phyloP scores from a whole-genome alignment of 2,329 filamentous ascomycete genomes.

The Venturia aucupariae region DNA sequence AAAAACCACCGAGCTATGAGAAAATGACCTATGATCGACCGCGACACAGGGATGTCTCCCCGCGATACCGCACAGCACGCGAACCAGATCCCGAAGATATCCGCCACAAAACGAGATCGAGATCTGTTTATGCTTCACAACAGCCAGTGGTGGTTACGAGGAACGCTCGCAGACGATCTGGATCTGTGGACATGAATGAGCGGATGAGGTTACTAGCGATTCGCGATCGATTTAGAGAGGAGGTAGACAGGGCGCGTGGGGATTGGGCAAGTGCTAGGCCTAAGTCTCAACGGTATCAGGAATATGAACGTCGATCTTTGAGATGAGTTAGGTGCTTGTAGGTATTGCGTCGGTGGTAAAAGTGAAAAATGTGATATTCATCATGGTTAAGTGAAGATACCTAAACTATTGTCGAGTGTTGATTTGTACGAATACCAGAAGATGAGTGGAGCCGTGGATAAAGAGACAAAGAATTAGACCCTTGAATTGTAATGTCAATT shows the following conservation, averaged over 20 bases:
- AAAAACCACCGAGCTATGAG: neutral
- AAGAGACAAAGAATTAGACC: neutral
- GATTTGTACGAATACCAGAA: neutral
- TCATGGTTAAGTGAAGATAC: neutral
- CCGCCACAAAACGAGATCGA: neutral
- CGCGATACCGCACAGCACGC: neutral
- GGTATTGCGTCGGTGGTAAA: neutral
- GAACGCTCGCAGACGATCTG: neutral
- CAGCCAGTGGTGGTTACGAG: neutral
- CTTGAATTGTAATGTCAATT: too few relatives aligned
- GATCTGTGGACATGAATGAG: conserved; percentile 6
- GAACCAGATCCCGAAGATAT: neutral
- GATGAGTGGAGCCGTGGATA: neutral
- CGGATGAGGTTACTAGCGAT: conserved; percentile 9
- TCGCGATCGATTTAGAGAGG: conserved; percentile 11
- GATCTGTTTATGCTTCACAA: neutral
- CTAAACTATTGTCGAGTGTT: neutral
- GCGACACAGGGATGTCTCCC: neutral
- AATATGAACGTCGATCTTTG: conserved; percentile 10
- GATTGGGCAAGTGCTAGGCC: neutral
- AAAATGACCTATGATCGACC: neutral
- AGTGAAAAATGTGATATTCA: neutral
- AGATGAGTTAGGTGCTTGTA: neutral
- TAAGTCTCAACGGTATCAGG: neutral
- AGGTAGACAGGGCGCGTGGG: conserved; percentile 7